Base-by-base conservation (phyloP, 352 stramenopile species). In the Blastocystis sp. region DNA sequence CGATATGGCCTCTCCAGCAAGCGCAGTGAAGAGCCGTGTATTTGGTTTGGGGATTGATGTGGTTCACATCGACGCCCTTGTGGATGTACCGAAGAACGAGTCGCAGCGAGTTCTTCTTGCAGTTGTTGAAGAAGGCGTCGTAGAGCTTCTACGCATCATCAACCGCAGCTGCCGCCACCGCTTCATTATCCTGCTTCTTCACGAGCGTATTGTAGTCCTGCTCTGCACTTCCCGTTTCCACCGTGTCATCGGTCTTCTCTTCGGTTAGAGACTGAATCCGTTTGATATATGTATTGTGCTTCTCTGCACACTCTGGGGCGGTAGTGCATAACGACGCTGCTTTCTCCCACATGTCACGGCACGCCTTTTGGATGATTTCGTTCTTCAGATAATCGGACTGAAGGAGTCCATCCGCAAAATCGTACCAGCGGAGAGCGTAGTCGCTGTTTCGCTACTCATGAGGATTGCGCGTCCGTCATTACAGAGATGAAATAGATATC, bases 21-120 rank as follows among this genome's bases (percentile, higher is more conserved):
- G 78, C 78, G 4, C 66, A 43, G 62, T 88, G 78, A 17, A 88
- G 67, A 10, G 78, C 78, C 43, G 78, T 88, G 48, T 88, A 88
- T 21, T 77, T 76, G 2, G 78, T 77, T 78, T 88, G 64, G 10
- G 78, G 78, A 77, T 88, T 88, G n/a, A 76, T 17, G 28, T 60
- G 56, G 10, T 79, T 88, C 3, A 88, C 40, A 48, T 84, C 74
- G 1, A 84, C 14, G 21, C 74, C 74, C 38, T 69, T 62, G 48
- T 84, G 74, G 48, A 84, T 67, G 41, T 62, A 84, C 23, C 74
- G 48, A 2, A 69, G 23, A 2, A 84, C 74, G 2, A 56, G 41
- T 14, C 52, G 53, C 21, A 84, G 38, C 21, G 53, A 70, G 56
- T 84, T 84, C 74, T 84, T 84, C 52, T 69, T 84, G 41, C 74